Evolutionary conservation across 495 filamentous ascomycete species (phyloP).

Genomic region (Saxophila tyrrhenica): DNA sequence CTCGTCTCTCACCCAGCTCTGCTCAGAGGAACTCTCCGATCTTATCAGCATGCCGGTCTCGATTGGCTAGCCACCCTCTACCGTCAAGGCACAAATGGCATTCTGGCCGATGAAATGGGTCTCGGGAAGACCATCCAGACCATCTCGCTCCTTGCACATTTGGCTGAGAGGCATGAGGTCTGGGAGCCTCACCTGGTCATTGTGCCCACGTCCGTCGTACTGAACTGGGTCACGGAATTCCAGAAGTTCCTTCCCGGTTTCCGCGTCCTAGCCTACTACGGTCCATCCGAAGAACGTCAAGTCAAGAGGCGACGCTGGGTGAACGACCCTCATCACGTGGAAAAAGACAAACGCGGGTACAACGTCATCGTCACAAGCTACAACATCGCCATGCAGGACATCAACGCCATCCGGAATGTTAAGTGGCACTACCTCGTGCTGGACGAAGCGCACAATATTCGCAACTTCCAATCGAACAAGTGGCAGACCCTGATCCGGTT

Average conservation of each 20-base stretch:
- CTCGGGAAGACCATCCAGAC: conserved; percentile 98
- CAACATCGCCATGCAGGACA: conserved; percentile 87
- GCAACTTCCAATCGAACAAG: conserved; percentile 93
- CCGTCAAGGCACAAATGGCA: conserved; percentile 87
- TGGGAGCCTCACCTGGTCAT: conserved; percentile 97
- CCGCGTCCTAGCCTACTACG: conserved; percentile 96
- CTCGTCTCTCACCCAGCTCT: conserved; percentile 64
- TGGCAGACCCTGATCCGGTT: conserved; percentile 94
- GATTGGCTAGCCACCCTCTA: conserved; percentile 95
- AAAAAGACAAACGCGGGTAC: conserved; percentile 52
- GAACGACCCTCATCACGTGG: conserved; percentile 41
- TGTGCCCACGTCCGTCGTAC: conserved; percentile 95
- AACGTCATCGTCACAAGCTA: conserved; percentile 97
- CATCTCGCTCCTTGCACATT: conserved; percentile 84
- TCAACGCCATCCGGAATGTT: conserved; percentile 83
- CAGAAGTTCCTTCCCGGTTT: conserved; percentile 99
- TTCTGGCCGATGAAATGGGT: conserved; percentile 99
- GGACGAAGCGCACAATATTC: conserved; percentile 98
- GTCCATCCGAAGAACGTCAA: conserved; percentile 80
- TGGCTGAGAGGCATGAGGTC: conserved; percentile 79
- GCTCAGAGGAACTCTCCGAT: conserved; percentile 81
- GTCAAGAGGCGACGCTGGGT: conserved; percentile 84
- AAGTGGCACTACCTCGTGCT: conserved; percentile 97
- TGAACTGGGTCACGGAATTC: conserved; percentile 99
- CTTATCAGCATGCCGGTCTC: conserved; percentile 92